Percentiles rank a stretch among this genome's conserved stretches.
phyloP scores from a whole-genome alignment of 192 early-diverging fungal species.

The Coemansia sp. region DNA sequence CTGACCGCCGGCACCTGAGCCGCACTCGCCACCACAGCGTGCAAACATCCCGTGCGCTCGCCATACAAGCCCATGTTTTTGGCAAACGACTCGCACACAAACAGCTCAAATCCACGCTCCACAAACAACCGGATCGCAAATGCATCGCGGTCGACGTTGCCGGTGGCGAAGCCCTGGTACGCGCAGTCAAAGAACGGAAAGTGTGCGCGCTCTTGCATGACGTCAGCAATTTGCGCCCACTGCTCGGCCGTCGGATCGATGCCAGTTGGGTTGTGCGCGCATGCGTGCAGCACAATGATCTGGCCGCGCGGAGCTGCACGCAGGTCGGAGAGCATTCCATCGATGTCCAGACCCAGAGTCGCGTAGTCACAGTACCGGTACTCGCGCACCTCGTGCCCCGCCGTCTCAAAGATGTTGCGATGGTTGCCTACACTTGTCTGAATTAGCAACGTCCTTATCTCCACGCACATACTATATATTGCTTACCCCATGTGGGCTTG shows the following conservation, averaged over 20 bases:
- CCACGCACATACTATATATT: background rate
- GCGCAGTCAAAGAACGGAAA: conserved; percentile 98
- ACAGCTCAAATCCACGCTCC: conserved; percentile 83
- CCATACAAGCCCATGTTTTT: conserved; percentile 99
- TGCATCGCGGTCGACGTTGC: conserved; percentile 88
- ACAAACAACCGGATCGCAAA: conserved; percentile 93
- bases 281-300: conserved; percentile 90
- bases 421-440: conserved; percentile 64
- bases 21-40: conserved; percentile 63
- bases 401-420: conserved; percentile 80
- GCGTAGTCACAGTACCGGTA: conserved; percentile 90
- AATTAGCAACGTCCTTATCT: background rate
- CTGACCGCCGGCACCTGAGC: conserved; percentile 61
- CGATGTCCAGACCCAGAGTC: conserved; percentile 75
- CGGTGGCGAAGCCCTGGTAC: conserved; percentile 98
- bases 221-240: conserved; percentile 88
- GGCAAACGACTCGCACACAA: conserved; percentile 90
- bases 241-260: conserved; percentile 94
- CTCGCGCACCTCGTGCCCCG: conserved; percentile 78
- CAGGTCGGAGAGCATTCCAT: conserved; percentile 71
- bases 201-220: conserved; percentile 75
- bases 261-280: conserved; percentile 99
- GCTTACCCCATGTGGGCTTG: conserved; percentile 92
- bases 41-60: conserved; percentile 86
- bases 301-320: conserved; percentile 72